Conservation (phyloP, 257 asterid species). For the Anisodus acutangulus region DNA sequence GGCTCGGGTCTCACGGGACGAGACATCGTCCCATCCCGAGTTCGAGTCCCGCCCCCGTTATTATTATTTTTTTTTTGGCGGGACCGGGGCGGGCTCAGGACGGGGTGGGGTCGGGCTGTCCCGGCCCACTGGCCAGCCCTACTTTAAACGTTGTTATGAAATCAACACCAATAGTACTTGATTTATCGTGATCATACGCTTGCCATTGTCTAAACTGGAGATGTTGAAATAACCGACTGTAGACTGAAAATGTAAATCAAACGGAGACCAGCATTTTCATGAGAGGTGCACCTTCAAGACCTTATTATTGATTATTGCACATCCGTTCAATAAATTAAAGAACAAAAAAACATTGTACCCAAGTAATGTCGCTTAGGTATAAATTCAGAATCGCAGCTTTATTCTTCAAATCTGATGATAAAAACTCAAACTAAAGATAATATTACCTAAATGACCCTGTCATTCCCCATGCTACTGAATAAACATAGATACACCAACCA, state of each 20-base stretch:
- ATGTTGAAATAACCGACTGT: neutral
- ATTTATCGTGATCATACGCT: neutral
- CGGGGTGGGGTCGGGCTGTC: no score
- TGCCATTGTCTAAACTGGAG: neutral
- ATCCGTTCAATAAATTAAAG: constrained; percentile 24
- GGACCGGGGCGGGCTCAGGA: no score
- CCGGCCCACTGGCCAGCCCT: no score
- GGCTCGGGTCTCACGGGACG: no score
- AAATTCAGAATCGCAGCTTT: neutral
- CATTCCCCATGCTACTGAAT: constrained; percentile 28
- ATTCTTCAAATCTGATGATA: constrained; percentile 24
- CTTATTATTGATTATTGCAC: constrained; percentile 22
- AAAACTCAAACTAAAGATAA: constrained; percentile 23
- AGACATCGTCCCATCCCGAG: no score
- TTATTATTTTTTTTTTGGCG: no score
- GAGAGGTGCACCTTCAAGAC: constrained; percentile 12
- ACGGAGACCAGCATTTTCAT: neutral
- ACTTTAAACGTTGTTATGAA: neutral
- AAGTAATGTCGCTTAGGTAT: constrained; percentile 19
- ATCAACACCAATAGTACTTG: neutral
- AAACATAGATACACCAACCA: constrained; percentile 47
- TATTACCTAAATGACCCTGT: constrained; percentile 11
- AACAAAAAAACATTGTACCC: constrained; percentile 30
- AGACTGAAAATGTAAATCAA: neutral
- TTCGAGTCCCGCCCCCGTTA: no score